Base-by-base conservation (phyloP, 805 yeast species). In the Monosporozyma unispora region DNA sequence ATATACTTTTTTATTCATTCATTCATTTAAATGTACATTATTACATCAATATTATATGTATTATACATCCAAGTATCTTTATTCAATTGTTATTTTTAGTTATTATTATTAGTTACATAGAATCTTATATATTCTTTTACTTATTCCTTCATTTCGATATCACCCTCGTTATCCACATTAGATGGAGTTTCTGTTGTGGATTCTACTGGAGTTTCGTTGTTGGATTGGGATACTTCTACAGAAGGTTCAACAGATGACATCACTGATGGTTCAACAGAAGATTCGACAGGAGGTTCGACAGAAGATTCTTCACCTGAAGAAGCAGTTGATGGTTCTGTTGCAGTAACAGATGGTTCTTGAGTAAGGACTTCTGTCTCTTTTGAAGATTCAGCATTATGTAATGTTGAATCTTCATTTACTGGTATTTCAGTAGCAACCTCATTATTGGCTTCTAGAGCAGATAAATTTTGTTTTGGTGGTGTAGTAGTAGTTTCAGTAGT, bases 151-250 rank as follows among this genome's bases (percentile, higher is more conserved):
- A 52, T 46, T 50, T 56, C 46, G 37, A 54, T 40, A 46, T 59
- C 51, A 28, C 51, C 56, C 40, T 55, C 56, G 12, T 58, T 55
- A 39, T 61, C 51, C 12, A 33, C 16, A 38, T 12, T 39, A n/a
- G 31, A 10, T 42, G 45, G 21, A 3, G 25, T 39, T 28, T 46
- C 41, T 9, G 33, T 12, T 11, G 44, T 16, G 19, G 25, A 21
- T 39, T 10, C 42, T 11, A 39, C 42, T 39, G 23, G 28, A 14
- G 21, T 19, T 38, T 27, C 39, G 12, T 23, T 25, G 12, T 33
- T 35, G 9, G 23, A 12, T 35, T 35, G 4, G 7, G 35, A 18
- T 37, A 10, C 23, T 18, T 7, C 40, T 10, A 18, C 23, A 18
- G 40, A 14, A 21, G 42, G 42, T 6, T 19, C 4, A 6, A 39